Conservation (phyloP, 495 filamentous ascomycete genomes). For the Xylaria grammica region DNA sequence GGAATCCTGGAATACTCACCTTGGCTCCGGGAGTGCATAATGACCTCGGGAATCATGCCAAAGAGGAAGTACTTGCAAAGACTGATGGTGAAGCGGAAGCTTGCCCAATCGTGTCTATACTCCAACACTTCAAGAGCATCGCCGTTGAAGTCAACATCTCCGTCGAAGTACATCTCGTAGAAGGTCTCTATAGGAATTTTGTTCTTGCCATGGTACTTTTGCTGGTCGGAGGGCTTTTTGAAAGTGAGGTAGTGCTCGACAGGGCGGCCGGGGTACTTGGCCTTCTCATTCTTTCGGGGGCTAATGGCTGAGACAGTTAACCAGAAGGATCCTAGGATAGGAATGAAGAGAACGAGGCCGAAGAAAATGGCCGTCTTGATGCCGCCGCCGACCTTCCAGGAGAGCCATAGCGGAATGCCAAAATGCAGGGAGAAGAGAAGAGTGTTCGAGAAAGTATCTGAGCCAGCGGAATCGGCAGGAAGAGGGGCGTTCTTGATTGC, state of each 20-base stretch:
- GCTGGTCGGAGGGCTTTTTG: constrained; percentile 72
- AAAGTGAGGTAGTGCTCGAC: constrained; percentile 86
- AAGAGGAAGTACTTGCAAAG: constrained; percentile 74
- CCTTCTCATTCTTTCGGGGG: constrained; percentile 81
- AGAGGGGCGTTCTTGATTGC: constrained; percentile 82
- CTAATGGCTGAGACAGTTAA: constrained; percentile 65
- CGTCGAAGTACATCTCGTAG: constrained; percentile 88
- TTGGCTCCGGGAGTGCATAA: constrained; percentile 80
- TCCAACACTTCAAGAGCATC: constrained; percentile 80
- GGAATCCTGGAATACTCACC: constrained; percentile 47
- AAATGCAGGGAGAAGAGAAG: constrained; percentile 63
- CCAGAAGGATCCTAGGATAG: constrained; percentile 77
- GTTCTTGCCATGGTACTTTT: constrained; percentile 75
- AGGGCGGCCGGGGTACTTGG: constrained; percentile 72
- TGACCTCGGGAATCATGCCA: constrained; percentile 73
- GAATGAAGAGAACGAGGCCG: constrained; percentile 65
- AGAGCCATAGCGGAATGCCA: constrained; percentile 68
- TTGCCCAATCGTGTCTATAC: constrained; percentile 88
- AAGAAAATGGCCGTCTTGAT: constrained; percentile 75
- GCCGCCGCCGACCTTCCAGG: constrained; percentile 73
- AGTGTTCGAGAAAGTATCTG: constrained; percentile 71
- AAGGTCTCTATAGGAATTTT: constrained; percentile 89
- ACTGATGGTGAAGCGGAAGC: constrained; percentile 74
- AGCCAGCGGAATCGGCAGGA: constrained; percentile 75
- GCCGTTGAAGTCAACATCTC: constrained; percentile 84